Percentiles rank a stretch among this genome's conserved stretches.
phyloP scores from a whole-genome alignment of 306 rosid species.

The Dicorynia guianensis region DNA sequence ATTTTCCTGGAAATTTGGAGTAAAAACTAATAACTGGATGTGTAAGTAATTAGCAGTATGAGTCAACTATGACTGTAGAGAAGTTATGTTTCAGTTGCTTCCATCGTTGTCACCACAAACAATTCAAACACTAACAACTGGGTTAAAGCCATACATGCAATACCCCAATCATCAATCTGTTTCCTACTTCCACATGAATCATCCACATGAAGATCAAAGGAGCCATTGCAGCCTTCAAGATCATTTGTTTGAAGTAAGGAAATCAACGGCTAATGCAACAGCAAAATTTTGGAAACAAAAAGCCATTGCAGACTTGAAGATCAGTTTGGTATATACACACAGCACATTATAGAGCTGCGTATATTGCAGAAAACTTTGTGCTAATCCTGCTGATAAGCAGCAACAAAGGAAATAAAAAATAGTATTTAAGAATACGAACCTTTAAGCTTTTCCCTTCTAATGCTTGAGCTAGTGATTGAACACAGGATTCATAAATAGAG shows the following conservation, averaged over 20 bases:
- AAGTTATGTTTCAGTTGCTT: neutral
- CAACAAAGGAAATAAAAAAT: neutral
- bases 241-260: neutral
- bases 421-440: slow-evolving; percentile 29
- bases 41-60: slow-evolving; percentile 4
- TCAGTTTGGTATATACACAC: neutral
- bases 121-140: too few species aligned
- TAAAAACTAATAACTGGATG: neutral
- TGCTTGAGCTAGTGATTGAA: neutral
- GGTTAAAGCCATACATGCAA: slow-evolving; percentile 29
- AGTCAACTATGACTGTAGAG: slow-evolving; percentile 13
- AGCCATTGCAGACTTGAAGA: slow-evolving; percentile 17
- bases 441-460: slow-evolving; percentile 20
- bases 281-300: neutral
- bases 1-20: neutral
- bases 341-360: neutral
- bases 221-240: neutral
- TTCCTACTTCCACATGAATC: slow-evolving; percentile 22
- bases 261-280: neutral
- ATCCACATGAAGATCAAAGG: slow-evolving; percentile 21
- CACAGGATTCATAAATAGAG: slow-evolving; percentile 18
- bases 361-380: slow-evolving; percentile 11
- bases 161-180: slow-evolving; percentile 5
- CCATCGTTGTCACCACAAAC: too few species aligned
- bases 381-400: neutral